These are phyloP conservation scores for Taphrina sp. DNA, from an alignment of 1,139 yeast genomes.

Conservation along the genomic window DNA sequence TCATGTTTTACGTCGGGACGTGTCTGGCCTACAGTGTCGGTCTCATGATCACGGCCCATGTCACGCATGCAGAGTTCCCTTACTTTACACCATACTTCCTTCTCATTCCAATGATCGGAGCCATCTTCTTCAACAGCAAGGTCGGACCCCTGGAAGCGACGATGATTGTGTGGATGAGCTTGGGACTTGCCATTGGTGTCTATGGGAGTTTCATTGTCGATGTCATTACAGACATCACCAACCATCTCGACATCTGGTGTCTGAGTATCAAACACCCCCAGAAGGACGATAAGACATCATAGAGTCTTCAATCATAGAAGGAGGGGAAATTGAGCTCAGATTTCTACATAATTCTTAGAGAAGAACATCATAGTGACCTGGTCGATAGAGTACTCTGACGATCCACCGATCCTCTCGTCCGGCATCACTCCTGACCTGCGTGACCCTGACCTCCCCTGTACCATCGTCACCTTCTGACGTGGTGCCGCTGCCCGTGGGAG, in stretches of 20 bases:
- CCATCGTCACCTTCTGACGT: constrained; percentile 38
- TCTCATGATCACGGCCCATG: constrained; percentile 61
- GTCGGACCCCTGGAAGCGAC: constrained; percentile 40
- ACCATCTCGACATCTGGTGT: constrained; percentile 46
- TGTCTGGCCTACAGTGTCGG: constrained; percentile 65
- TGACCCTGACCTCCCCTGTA: constrained; percentile 36
- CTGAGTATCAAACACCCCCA: constrained; percentile 42
- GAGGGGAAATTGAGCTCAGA: neutral
- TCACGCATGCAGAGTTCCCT: constrained; percentile 68
- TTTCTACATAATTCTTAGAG: neutral
- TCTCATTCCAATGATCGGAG: constrained; percentile 44
- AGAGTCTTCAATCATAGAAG: neutral
- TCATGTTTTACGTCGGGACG: constrained; percentile 63
- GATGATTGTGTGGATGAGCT: constrained; percentile 43
- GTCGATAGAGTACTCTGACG: constrained; percentile 39
- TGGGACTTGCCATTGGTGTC: constrained; percentile 40
- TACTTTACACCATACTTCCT: constrained; percentile 44
- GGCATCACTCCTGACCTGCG: constrained; percentile 34
- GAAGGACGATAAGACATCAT: constrained; percentile 3
- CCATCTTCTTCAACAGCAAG: constrained; percentile 40
- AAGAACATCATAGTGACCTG: constrained; percentile 39
- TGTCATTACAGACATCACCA: constrained; percentile 46
- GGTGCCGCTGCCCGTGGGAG: constrained; percentile 32
- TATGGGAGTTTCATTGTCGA: constrained; percentile 44
- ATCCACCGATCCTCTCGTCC: constrained; percentile 1